A percentile compares a stretch with the other conserved stretches of the same genome.
These are phyloP conservation scores for Ajuga chamaepitys DNA, from an alignment of 257 asterid species.

Conservation along the genomic window DNA sequence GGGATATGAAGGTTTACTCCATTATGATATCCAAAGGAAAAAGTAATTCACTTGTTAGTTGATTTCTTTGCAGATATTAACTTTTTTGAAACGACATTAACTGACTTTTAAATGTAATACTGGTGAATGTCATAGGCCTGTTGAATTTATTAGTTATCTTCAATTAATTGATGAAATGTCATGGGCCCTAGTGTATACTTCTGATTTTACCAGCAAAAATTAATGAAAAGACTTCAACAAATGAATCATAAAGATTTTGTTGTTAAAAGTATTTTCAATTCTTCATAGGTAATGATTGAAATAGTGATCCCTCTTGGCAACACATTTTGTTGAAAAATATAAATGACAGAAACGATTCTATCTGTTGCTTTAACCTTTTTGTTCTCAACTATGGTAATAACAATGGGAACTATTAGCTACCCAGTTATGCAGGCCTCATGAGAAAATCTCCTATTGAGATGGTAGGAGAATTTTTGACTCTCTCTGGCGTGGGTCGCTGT, in stretches of 20 bases:
- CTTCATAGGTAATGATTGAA: neutral
- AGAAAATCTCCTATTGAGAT: neutral
- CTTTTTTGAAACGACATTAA: no score
- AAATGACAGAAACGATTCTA: neutral
- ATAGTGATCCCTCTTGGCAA: neutral
- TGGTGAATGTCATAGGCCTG: neutral
- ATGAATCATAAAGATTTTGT: neutral
- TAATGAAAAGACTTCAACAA: neutral
- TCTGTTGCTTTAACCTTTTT: neutral
- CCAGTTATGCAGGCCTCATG: neutral
- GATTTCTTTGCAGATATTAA: neutral
- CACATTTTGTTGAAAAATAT: neutral
- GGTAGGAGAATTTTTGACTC: neutral
- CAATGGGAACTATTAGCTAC: neutral
- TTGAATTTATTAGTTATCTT: neutral
- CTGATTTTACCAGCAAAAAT: neutral
- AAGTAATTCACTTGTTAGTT: neutral
- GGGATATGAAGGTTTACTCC: neutral
- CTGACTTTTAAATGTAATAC: neutral
- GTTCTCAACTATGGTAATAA: neutral
- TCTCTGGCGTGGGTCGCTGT: neutral
- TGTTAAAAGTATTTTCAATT: no score
- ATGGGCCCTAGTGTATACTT: neutral
- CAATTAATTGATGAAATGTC: neutral
- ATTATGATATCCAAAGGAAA: neutral